phyloP scores from a whole-genome alignment of 768 basidiomycete genomes.

The Pleurotus ostreatus region DNA sequence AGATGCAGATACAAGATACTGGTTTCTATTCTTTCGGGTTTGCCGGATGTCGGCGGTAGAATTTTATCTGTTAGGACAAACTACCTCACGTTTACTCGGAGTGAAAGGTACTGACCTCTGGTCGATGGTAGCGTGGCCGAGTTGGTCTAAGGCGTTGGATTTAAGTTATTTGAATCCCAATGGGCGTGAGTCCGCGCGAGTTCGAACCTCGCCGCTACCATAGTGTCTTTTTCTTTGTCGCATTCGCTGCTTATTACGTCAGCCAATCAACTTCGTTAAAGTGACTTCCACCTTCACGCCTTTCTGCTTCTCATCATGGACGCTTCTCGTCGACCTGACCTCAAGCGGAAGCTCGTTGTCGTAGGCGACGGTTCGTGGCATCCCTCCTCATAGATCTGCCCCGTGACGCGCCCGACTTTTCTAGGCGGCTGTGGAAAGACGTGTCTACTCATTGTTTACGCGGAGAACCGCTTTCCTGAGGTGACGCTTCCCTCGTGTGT shows the following conservation, averaged over 20 bases:
- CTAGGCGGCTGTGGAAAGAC: constrained; percentile 88
- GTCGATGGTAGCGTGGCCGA: constrained; percentile 55
- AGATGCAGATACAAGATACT: too few relatives aligned
- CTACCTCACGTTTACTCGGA: too few relatives aligned
- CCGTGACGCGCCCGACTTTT: neutral
- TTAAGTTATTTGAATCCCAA: constrained; percentile 79
- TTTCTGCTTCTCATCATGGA: constrained; percentile 20
- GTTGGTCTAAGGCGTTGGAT: constrained; percentile 91
- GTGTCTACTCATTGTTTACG: constrained; percentile 93
- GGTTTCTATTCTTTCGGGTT: too few relatives aligned
- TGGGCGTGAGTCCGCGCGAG: constrained; percentile 83
- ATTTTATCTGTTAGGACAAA: too few relatives aligned
- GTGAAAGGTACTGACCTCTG: neutral
- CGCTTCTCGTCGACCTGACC: constrained; percentile 57
- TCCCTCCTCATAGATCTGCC: constrained; percentile 3
- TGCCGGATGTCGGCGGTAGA: too few relatives aligned
- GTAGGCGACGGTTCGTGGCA: constrained; percentile 73
- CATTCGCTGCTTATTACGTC: neutral
- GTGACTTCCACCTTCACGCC: neutral
- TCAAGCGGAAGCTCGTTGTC: constrained; percentile 86
- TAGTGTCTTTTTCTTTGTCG: neutral
- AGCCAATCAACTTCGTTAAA: too few relatives aligned
- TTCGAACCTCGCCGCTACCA: constrained; percentile 91
- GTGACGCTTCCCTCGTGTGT: constrained; percentile 34
- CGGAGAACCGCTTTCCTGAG: constrained; percentile 95